A percentile compares a stretch with the other conserved stretches of the same genome.
These are phyloP conservation scores for Scenedesmus sp. DNA, from an alignment of 163 green algal genomes.

Conservation along the genomic window DNA sequence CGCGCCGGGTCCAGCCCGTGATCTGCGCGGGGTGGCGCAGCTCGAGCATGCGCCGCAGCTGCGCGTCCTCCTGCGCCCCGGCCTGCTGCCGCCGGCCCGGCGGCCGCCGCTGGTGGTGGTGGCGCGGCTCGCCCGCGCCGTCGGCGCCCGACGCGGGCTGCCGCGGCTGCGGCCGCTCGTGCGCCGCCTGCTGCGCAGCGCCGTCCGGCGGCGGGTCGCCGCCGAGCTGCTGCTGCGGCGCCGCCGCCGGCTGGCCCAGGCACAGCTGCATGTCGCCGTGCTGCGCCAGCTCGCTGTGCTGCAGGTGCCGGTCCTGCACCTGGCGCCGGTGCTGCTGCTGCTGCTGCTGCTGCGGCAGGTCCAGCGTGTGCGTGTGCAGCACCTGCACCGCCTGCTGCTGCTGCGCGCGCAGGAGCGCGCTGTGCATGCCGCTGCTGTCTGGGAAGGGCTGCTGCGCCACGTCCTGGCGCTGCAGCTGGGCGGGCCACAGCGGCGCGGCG, in stretches of 20 bases:
- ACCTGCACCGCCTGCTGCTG: slow-evolving; percentile 19
- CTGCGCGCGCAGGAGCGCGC: slow-evolving; percentile 18
- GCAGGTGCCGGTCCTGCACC: background rate
- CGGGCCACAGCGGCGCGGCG: background rate
- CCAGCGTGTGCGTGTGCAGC: slow-evolving; percentile 15
- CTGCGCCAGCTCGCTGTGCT: background rate
- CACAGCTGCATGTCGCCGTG: background rate
- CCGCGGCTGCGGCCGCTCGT: background rate
- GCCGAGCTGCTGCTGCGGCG: too few relatives aligned
- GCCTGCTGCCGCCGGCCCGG: background rate
- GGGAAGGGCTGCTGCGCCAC: slow-evolving; percentile 4
- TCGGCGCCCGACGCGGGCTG: too few relatives aligned
- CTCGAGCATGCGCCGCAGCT: background rate
- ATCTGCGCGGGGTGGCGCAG: slow-evolving; percentile 14
- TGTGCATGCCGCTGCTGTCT: slow-evolving; percentile 26
- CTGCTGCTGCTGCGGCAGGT: background rate
- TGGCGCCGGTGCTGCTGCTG: background rate
- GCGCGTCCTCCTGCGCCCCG: slow-evolving; percentile 11
- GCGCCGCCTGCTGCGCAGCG: background rate
- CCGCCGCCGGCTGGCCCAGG: background rate
- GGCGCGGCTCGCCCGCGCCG: background rate
- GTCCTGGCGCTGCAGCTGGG: slow-evolving; percentile 2
- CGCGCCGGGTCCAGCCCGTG: slow-evolving; percentile 26
- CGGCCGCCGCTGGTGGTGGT: background rate
- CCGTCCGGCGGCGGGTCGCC: too few relatives aligned